A percentile compares a stretch with the other conserved stretches of the same genome.
Conservation (phyloP, 177 flowering plant genomes). For the Vitis hybrid region DNA sequence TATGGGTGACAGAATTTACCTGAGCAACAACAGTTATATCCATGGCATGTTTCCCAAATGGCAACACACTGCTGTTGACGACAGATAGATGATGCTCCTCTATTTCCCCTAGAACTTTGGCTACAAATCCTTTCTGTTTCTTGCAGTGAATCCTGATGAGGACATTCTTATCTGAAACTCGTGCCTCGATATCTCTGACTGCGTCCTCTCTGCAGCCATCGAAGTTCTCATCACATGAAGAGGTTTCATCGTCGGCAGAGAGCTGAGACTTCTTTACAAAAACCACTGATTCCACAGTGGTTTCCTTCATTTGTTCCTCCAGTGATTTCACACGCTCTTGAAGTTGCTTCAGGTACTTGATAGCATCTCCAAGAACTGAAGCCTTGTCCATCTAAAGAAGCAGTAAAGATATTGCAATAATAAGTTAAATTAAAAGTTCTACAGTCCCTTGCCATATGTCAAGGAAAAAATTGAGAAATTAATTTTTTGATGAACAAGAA, state of each 20-base stretch:
- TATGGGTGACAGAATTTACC: slow-evolving; percentile 25
- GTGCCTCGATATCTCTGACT: slow-evolving; percentile 57
- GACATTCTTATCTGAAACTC: slow-evolving; percentile 41
- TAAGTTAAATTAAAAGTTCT: background rate
- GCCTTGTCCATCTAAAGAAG: slow-evolving; percentile 54
- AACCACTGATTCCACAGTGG: slow-evolving; percentile 48
- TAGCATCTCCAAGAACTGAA: slow-evolving; percentile 56
- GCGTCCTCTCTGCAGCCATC: slow-evolving; percentile 17
- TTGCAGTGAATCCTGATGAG: slow-evolving; percentile 52
- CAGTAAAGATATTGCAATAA: background rate
- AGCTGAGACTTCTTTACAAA: slow-evolving; percentile 38
- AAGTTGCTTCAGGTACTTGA: slow-evolving; percentile 51
- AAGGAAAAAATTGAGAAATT: background rate
- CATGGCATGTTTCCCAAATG: slow-evolving; percentile 44
- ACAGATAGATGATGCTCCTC: slow-evolving; percentile 47
- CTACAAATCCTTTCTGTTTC: slow-evolving; percentile 37
- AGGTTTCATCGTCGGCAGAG: slow-evolving; percentile 29
- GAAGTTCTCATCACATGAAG: slow-evolving; percentile 36
- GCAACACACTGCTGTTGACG: slow-evolving; percentile 32
- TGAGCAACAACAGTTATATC: slow-evolving; percentile 54
- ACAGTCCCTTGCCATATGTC: no score
- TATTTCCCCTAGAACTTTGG: slow-evolving; percentile 34
- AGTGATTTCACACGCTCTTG: slow-evolving; percentile 46
- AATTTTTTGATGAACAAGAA: background rate
- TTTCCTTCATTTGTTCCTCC: slow-evolving; percentile 50